Evolutionary conservation across 2,329 filamentous ascomycete species (phyloP), one percentile per base, ranked within the genome.

Genomic region (Dryadomyces quercus-mongolicae): DNA sequence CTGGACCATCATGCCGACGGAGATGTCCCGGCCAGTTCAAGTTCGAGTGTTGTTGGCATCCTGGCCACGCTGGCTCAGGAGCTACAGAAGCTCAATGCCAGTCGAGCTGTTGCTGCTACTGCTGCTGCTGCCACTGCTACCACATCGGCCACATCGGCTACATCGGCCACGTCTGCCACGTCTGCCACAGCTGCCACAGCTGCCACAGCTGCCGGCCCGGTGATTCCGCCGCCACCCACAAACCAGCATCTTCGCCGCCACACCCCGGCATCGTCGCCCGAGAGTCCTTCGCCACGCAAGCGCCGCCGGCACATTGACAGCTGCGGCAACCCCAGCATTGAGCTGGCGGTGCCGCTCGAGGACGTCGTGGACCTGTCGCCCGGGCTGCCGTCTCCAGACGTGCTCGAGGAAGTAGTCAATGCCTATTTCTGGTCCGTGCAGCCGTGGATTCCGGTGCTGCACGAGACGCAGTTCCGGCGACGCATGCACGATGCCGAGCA

Each of bases 371-470:
- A 54, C 43, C 43, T 43, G 45, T 38, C 49, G 44, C 38, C 42
- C 46, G 42, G 1, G 43, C 44, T 55, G 15, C 55, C 57, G 16
- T 34, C 56, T 8, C 44, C 56, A 16, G 46, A 47, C 8, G 59
- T 62, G 5, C 48, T 66, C 13, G 54, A 64, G 36, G 59, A 60
- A 12, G 56, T 66, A 10, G 56, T 68, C 18, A 61, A 65, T 36
- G 58, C 60, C 2, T 64, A 67, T 52, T 69, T 69, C 54, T 52
- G 55, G 10, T 54, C 60, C 3, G 62, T 68, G 5, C 68, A 70
- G 54, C 68, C 65, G 2, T 70, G 66, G 63, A 65, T 69, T 5
- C 68, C 68, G 4, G 65, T 70, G 16, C 50, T 70, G 21, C 67
- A 70, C 54, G 64, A 66, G 52, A 60, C 58, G 9, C 59, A 59